These are phyloP conservation scores for Suillus subalutaceus DNA, from an alignment of 768 basidiomycete genomes.

Conservation along the genomic window DNA sequence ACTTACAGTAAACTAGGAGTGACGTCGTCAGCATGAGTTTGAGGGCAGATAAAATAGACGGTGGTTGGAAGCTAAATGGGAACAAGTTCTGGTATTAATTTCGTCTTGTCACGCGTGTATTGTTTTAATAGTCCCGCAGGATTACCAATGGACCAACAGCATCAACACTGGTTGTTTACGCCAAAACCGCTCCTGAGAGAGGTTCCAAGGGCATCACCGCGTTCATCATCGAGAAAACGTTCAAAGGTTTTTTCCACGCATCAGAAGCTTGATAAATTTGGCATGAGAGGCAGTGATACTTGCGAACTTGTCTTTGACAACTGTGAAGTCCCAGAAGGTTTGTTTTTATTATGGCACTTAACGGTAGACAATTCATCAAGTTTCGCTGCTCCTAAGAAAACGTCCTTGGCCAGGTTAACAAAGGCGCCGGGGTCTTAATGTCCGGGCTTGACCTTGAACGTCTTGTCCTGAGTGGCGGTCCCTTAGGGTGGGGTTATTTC, in stretches of 20 bases:
- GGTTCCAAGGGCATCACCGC: constrained; percentile 90
- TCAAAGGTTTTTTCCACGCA: constrained; percentile 86
- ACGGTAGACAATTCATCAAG: not conserved
- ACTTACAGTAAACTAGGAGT: constrained; percentile 42
- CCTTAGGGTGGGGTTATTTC: constrained; percentile 64
- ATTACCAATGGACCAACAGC: constrained; percentile 95
- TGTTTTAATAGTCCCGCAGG: constrained; percentile 46
- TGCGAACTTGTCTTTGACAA: constrained; percentile 92
- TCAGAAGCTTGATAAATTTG: constrained; percentile 93
- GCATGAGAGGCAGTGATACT: constrained; percentile 96
- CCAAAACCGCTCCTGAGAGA: constrained; percentile 78
- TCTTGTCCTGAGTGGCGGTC: constrained; percentile 89
- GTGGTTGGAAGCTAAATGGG: constrained; percentile 82
- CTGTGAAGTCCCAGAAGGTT: constrained; percentile 87
- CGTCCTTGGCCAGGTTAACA: constrained; percentile 77
- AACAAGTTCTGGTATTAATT: constrained; percentile 86
- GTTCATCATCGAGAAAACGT: constrained; percentile 85
- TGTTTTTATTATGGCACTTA: constrained; percentile 15
- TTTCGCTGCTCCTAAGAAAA: constrained; percentile 54
- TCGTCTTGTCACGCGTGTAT: not conserved
- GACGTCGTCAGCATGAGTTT: constrained; percentile 96
- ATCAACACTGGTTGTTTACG: constrained; percentile 91
- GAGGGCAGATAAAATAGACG: constrained; percentile 75
- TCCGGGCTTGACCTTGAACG: constrained; percentile 92
- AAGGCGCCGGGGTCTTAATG: constrained; percentile 89